Conservation (phyloP, 2,329 filamentous ascomycete species). For the Cladophialophora psammophila region DNA sequence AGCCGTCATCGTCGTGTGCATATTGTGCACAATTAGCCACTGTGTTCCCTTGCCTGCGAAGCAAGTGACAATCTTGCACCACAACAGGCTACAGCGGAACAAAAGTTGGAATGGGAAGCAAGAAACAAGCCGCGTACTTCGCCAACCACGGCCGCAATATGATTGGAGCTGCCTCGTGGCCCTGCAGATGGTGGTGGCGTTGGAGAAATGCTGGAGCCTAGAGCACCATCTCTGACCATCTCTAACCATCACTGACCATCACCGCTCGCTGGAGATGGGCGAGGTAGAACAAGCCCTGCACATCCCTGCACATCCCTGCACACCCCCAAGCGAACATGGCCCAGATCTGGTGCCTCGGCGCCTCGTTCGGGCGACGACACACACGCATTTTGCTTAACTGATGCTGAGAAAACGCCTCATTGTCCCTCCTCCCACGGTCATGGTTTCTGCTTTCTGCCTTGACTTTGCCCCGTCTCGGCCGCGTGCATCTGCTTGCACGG, state of each 20-base stretch:
- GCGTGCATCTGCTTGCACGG: no score
- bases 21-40: not conserved
- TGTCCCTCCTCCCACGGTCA: not conserved
- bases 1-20: no score
- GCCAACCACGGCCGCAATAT: not conserved
- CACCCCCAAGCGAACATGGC: not conserved
- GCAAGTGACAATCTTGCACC: not conserved
- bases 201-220: constrained; percentile 14
- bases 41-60: not conserved
- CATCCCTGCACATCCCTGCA: no score
- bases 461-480: not conserved
- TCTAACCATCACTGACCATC: not conserved
- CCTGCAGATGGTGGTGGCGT: not conserved
- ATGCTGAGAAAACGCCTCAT: constrained; percentile 9
- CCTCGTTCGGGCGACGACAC: constrained; percentile 2
- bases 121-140: constrained; percentile 11
- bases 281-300: no score
- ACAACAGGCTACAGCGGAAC: constrained; percentile 10
- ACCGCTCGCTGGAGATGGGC: no score
- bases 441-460: constrained; percentile 9
- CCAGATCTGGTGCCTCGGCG: not conserved
- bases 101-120: not conserved
- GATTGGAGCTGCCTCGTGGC: constrained; percentile 7
- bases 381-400: constrained; percentile 17
- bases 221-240: no score